Evolutionary conservation across 2,329 filamentous ascomycete species (phyloP).

Genomic region (Fusarium phyllophilum): DNA sequence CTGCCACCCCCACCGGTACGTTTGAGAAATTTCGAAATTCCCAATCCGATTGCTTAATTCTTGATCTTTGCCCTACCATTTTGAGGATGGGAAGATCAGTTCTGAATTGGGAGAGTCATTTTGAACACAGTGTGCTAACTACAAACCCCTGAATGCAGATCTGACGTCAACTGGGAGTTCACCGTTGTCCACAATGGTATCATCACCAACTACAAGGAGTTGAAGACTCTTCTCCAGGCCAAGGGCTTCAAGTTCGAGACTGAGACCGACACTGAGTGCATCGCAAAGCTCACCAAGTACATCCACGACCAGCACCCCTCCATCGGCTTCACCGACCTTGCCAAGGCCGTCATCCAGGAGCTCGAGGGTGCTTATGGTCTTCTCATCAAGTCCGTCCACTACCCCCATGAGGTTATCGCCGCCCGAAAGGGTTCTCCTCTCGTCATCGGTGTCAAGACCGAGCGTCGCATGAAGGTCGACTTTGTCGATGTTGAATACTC

Average conservation of each 20-base stretch:
- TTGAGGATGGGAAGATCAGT: constrained; percentile 10
- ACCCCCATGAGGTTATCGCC: constrained; percentile 96
- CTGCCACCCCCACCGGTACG: constrained; percentile 97
- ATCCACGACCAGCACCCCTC: constrained; percentile 93
- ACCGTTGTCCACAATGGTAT: constrained; percentile 99
- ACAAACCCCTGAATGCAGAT: constrained; percentile 63
- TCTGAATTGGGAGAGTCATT: not conserved
- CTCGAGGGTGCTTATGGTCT: constrained; percentile 97
- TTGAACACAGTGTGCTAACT: constrained; percentile 33
- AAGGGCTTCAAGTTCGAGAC: constrained; percentile 99
- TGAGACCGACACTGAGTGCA: constrained; percentile 98
- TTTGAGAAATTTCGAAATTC: constrained; percentile 12
- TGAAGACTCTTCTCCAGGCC: constrained; percentile 89
- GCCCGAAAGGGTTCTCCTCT: constrained; percentile 98
- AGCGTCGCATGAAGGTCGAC: constrained; percentile 99
- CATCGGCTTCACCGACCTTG: constrained; percentile 95
- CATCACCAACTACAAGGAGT: constrained; percentile 99
- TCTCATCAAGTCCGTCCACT: constrained; percentile 98
- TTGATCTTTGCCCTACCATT: not conserved
- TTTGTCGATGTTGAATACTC: constrained; percentile 99
- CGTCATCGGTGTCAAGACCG: constrained; percentile 95
- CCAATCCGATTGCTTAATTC: not conserved
- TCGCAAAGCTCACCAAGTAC: constrained; percentile 98
- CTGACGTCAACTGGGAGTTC: constrained; percentile 95
- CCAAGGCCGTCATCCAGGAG: constrained; percentile 98